Evolutionary conservation across 1,284 basidiomycete species (phyloP).

Genomic region (Earliella scabrosa): DNA sequence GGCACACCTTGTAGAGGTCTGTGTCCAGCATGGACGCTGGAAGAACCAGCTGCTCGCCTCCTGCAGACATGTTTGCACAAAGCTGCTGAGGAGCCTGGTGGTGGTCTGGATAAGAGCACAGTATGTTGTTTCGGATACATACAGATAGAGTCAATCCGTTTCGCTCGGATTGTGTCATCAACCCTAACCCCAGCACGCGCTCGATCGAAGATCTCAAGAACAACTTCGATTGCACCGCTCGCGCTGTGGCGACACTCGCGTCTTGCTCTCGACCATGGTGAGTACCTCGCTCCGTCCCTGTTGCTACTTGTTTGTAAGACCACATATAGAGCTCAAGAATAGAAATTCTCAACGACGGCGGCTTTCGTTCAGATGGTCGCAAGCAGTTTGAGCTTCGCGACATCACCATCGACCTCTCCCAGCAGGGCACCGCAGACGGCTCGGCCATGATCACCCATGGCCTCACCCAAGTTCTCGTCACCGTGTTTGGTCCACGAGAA

Average conservation of each 20-base stretch:
- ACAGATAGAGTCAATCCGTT: too few species aligned
- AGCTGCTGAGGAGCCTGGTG: not conserved
- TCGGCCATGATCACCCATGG: conserved; percentile 87
- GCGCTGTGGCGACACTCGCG: not conserved
- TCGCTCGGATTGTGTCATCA: conserved; percentile 4
- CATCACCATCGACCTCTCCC: conserved; percentile 77
- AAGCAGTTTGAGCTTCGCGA: conserved; percentile 90
- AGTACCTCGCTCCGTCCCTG: not conserved
- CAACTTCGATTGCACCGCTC: not conserved
- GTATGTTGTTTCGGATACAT: not conserved
- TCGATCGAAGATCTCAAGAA: conserved; percentile 9
- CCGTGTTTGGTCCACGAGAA: conserved; percentile 92
- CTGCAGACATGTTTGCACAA: not conserved
- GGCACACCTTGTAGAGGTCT: conserved; percentile 89
- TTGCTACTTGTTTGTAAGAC: too few species aligned
- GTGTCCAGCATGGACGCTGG: conserved; percentile 86
- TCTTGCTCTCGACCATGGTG: conserved; percentile 13
- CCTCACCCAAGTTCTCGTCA: conserved; percentile 85
- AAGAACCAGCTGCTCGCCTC: conserved; percentile 28
- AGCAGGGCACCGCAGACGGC: conserved; percentile 84
- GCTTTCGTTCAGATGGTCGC: conserved; percentile 89
- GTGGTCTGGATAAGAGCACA: not conserved
- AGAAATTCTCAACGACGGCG: conserved; percentile 90
- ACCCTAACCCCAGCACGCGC: conserved; percentile 7
- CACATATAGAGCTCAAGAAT: conserved; percentile 80